Evolutionary conservation across 148 eudicot genomes (phyloP), one percentile per base, ranked within the genome.

Genomic region (Chenopodium berlandieri): DNA sequence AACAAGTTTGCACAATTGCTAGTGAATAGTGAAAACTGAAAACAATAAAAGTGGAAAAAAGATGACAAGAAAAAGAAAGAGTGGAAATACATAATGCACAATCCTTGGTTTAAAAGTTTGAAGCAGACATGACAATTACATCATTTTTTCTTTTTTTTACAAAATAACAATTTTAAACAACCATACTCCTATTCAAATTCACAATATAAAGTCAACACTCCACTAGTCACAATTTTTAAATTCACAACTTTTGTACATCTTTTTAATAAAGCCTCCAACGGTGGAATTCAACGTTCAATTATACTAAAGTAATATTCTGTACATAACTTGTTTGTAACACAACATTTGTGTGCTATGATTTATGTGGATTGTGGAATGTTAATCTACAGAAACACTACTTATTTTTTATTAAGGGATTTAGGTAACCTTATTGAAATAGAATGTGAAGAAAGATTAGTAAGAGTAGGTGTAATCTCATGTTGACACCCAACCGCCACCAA

Each of bases 161-260:
- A 34, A 34, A 34, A 34, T n/a, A 9, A 71, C 9, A 71, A 1
- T 37, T 71, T 71, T 32, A 14, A 71, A 67, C 40, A 25, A 71
- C 6, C 13, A 60, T 60, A 60, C 23, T 60, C 44, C 50, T 1
- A 37, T 37, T 40, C 14, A 17, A 40, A 20, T 71, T 37, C 4
- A 23, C 9, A 60, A 60, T 60, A 58, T 32, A 69, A 50, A 60
- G 62, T 17, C 74, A 67, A 5, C 48, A 56, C 79, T 48, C 37
- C 52, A 76, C 48, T 2, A 30, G 62, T 32, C 11, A 58, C 25
- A 79, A 58, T 79, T 83, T 83, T 54, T 12, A 48, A 83, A 72
- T 50, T n/a, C 27, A 20, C 9, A 23, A 52, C 9, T 10, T 20
- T 40, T 48, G 52, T 48, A 44, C 60, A 5, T 13, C 60, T 40